Percentiles rank a stretch among this genome's conserved stretches.
These are phyloP conservation scores for Hypholoma sublateritium DNA, from an alignment of 768 basidiomycete species.

Conservation along the genomic window DNA sequence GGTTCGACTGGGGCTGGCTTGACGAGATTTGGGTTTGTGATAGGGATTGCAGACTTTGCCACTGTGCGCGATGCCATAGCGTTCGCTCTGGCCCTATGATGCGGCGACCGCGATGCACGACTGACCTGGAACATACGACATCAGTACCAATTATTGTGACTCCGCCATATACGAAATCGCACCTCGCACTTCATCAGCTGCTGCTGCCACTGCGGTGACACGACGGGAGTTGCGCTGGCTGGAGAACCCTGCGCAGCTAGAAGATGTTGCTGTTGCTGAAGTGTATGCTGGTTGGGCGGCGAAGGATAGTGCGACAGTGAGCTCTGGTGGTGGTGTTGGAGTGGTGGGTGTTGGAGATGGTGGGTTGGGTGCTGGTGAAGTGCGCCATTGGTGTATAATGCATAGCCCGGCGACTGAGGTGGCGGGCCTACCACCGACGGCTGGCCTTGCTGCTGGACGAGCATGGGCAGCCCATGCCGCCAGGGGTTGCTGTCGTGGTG, in stretches of 20 bases:
- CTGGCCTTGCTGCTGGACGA: constrained; percentile 48
- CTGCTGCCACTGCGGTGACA: constrained; percentile 89
- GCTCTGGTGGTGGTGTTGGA: constrained; percentile 78
- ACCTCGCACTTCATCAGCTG: constrained; percentile 93
- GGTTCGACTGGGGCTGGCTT: constrained; percentile 43
- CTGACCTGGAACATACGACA: constrained; percentile 57
- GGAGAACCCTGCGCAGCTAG: constrained; percentile 60
- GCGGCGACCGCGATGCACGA: constrained; percentile 82
- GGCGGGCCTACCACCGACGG: constrained; percentile 61
- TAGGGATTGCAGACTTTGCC: constrained; percentile 85
- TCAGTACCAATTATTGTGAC: constrained; percentile 36
- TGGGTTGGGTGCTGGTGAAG: constrained; percentile 64
- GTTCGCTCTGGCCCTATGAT: constrained; percentile 93
- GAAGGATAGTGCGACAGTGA: constrained; percentile 78
- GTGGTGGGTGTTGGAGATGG: constrained; percentile 53
- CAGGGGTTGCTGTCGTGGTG: constrained; percentile 79
- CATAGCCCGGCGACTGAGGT: constrained; percentile 72
- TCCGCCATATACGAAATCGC: constrained; percentile 27
- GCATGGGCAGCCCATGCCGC: constrained; percentile 50
- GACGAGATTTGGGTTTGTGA: constrained; percentile 83
- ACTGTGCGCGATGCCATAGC: constrained; percentile 90
- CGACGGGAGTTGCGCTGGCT: constrained; percentile 53
- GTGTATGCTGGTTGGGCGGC: constrained; percentile 69
- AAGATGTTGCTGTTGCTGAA: constrained; percentile 42
- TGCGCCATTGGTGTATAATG: constrained; percentile 72